Conservation (phyloP, 1,284 basidiomycete species). For the Afroboletus lepidellus region DNA sequence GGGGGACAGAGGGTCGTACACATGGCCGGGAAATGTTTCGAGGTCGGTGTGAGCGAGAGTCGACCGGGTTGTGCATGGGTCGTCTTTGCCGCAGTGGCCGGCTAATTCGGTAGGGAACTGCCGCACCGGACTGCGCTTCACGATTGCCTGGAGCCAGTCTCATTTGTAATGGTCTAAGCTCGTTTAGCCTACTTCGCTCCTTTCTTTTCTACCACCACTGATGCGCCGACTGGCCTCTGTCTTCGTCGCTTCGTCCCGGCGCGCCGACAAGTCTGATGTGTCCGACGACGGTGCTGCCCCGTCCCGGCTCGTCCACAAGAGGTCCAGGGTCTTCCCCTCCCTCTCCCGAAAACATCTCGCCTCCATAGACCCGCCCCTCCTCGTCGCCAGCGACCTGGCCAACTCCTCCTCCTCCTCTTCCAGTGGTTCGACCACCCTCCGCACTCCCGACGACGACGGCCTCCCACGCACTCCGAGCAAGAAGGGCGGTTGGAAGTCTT, state of each 20-base stretch:
- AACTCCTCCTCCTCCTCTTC: conserved; percentile 59
- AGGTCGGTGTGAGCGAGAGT: conserved; percentile 9
- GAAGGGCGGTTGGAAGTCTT: conserved; percentile 50
- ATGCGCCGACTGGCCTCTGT: conserved; percentile 58
- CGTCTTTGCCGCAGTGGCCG: conserved; percentile 9
- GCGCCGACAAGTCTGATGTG: conserved; percentile 45
- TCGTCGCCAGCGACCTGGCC: conserved; percentile 25
- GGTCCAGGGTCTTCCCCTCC: conserved; percentile 23
- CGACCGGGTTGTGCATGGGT: conserved; percentile 6
- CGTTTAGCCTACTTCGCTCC: conserved; percentile 15
- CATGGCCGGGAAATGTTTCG: conserved; percentile 1
- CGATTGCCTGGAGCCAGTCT: conserved; percentile 25
- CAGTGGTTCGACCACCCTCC: conserved; percentile 55
- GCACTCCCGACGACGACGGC: conserved; percentile 61
- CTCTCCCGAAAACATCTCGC: conserved; percentile 31
- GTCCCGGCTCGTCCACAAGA: conserved; percentile 18
- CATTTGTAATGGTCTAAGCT: conserved; percentile 37
- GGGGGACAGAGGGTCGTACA: not conserved
- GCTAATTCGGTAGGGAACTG: conserved; percentile 27
- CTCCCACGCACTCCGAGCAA: conserved; percentile 38
- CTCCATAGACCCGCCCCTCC: conserved; percentile 13
- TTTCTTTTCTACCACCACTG: conserved; percentile 20
- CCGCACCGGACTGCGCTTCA: conserved; percentile 14
- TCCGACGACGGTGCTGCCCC: conserved; percentile 20
- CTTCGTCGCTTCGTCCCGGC: conserved; percentile 46